A percentile compares a stretch with the other conserved stretches of the same genome.
phyloP scores from a whole-genome alignment of 345 rosid species.

The Erucastrum elatum region DNA sequence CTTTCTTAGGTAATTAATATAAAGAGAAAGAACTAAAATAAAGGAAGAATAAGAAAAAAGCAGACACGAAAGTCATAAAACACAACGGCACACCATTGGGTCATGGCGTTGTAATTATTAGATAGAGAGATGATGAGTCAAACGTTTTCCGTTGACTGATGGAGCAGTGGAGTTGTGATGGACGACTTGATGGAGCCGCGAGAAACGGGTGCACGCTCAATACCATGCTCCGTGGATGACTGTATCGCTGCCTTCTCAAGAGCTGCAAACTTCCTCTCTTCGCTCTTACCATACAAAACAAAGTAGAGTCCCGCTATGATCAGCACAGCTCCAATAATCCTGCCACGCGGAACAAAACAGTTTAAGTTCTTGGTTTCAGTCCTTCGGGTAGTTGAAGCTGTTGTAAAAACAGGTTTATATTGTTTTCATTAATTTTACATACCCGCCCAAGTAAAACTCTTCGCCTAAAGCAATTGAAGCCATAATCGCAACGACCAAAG shows the following conservation, averaged over 20 bases:
- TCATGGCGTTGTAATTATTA: slow-evolving; percentile 38
- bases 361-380: background rate
- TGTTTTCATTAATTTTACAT: slow-evolving; percentile 26
- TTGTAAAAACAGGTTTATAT: background rate
- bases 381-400: background rate
- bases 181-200: slow-evolving; percentile 57
- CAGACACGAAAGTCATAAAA: slow-evolving; percentile 37
- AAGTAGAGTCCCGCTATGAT: slow-evolving; percentile 81
- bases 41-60: background rate
- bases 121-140: slow-evolving; percentile 40
- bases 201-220: slow-evolving; percentile 47
- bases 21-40: background rate
- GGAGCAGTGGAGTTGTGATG: slow-evolving; percentile 80
- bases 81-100: slow-evolving; percentile 37
- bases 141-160: slow-evolving; percentile 79
- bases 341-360: slow-evolving; percentile 34
- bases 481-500: slow-evolving; percentile 96
- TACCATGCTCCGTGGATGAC: slow-evolving; percentile 59
- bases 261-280: slow-evolving; percentile 63
- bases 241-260: slow-evolving; percentile 58
- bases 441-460: slow-evolving; percentile 97
- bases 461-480: slow-evolving; percentile 88
- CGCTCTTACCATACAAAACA: slow-evolving; percentile 88
- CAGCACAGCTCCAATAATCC: slow-evolving; percentile 87
- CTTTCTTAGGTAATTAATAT: slow-evolving; percentile 33